Evolutionary conservation across 805 yeast genomes (phyloP).

Genomic region (Ogataea angusta): DNA sequence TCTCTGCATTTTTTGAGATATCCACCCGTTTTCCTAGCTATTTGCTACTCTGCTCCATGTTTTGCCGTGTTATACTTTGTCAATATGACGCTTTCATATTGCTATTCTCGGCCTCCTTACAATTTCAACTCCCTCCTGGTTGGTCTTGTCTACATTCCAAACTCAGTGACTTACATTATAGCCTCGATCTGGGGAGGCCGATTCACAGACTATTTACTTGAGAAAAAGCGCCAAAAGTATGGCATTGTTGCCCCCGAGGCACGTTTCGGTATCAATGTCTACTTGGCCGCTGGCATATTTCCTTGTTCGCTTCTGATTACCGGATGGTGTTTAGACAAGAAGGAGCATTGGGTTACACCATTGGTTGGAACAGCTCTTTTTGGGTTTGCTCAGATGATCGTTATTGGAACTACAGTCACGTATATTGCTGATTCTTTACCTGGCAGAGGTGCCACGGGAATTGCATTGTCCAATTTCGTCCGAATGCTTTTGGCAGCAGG

Average conservation of each 20-base stretch:
- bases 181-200: conserved; percentile 80
- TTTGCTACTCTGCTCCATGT: conserved; percentile 65
- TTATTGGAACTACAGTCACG: conserved; percentile 76
- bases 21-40: conserved; percentile 72
- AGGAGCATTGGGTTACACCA: conserved; percentile 74
- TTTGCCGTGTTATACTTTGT: conserved; percentile 70
- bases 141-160: conserved; percentile 80
- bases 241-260: conserved; percentile 75
- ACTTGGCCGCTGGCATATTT: conserved; percentile 56
- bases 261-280: conserved; percentile 70
- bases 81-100: conserved; percentile 68
- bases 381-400: conserved; percentile 81
- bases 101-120: conserved; percentile 64
- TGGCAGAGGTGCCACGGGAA: conserved; percentile 86
- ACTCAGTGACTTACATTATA: conserved; percentile 69
- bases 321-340: conserved; percentile 76
- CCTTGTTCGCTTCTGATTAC: conserved; percentile 68
- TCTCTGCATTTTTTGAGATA: conserved; percentile 58
- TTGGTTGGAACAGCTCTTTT: conserved; percentile 76
- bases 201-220: conserved; percentile 67
- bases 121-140: conserved; percentile 60
- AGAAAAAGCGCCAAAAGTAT: conserved; percentile 48
- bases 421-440: conserved; percentile 83
- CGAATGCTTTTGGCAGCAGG: conserved; percentile 72
- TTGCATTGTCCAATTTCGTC: conserved; percentile 74